Percentiles rank a stretch among this genome's conserved stretches.
phyloP scores from a whole-genome alignment of 2,329 filamentous ascomycete species.

The Aspergillus sp. region DNA sequence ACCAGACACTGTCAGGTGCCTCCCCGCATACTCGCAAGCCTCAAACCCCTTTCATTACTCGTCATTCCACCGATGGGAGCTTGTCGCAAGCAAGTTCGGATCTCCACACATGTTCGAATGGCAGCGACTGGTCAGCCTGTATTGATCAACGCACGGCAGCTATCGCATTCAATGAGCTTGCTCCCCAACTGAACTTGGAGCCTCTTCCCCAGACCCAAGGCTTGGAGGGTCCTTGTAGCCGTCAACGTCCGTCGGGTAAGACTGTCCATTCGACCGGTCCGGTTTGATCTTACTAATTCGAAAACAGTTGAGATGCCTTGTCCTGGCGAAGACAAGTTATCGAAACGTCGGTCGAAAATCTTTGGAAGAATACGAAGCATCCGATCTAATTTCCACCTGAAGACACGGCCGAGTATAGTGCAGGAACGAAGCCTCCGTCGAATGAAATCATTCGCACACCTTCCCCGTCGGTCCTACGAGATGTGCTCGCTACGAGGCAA shows the following conservation, averaged over 20 bases:
- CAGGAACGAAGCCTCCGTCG: slow-evolving; percentile 30
- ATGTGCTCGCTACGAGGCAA: slow-evolving; percentile 37
- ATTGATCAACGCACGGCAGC: slow-evolving; percentile 25
- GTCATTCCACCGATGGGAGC: slow-evolving; percentile 4
- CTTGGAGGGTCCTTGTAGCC: too few species aligned
- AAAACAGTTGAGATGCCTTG: neutral
- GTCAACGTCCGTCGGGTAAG: too few species aligned
- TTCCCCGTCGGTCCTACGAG: slow-evolving; percentile 24
- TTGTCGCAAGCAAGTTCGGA: slow-evolving; percentile 20
- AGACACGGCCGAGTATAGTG: slow-evolving; percentile 12
- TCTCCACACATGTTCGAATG: slow-evolving; percentile 20
- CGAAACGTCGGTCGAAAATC: slow-evolving; percentile 19
- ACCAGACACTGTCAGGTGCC: slow-evolving; percentile 1
- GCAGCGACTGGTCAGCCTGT: slow-evolving; percentile 20
- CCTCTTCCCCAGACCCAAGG: slow-evolving; percentile 6
- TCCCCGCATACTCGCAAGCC: neutral
- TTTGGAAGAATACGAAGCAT: slow-evolving; percentile 34
- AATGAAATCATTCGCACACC: slow-evolving; percentile 39
- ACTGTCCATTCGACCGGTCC: too few species aligned
- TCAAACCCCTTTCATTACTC: neutral
- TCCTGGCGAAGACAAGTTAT: slow-evolving; percentile 5
- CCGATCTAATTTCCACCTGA: slow-evolving; percentile 32
- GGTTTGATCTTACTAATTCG: neutral
- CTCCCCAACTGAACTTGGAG: slow-evolving; percentile 20
- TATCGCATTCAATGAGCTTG: slow-evolving; percentile 31